Base-by-base conservation (phyloP, 2,329 filamentous ascomycete genomes). In the Aureobasidium sp. region DNA sequence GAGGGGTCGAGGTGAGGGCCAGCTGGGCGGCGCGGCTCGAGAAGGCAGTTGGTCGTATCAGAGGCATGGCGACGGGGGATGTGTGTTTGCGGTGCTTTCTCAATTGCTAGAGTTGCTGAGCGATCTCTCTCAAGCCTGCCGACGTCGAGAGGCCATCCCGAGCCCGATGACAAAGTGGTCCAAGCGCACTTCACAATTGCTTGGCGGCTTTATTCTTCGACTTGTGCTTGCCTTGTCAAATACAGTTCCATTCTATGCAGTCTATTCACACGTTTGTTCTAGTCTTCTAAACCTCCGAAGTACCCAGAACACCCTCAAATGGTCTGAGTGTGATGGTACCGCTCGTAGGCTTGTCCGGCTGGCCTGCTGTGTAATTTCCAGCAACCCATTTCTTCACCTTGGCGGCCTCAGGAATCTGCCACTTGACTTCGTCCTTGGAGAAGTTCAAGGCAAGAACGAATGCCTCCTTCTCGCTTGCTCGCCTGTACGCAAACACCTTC, bases 401-500 rank as follows among this genome's bases (percentile, higher is more conserved):
- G 17, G 73, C 69, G 17, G 64, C 62, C 8, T 64, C 66, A 1
- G 75, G 74, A 7, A 76, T 64, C 35, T 67, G 66, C 65, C 76
- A 71, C 57, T 72, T 65, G 12, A 71, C 66, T 4, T 67, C 66
- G 33, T 69, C 63, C 24, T 65, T 67, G 9, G 70, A 70, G 62
- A 75, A 73, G 64, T 75, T 75, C 52, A 75, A 62, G 19, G 72
- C 71, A 9, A 68, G 66, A 52, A 73, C 65, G 61, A 72, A 74
- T 15, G 68, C 69, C 60, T 70, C 67, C 14, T 67, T 58, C 33
- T 66, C 62, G 31, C 68, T 67, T 15, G 64, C 63, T 12, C 70
- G 64, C 60, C 67, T 69, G 63, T 74, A 79, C 12, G 74, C 68
- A 62, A 90, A 91, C 68, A 90, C 77, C 63, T 75, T 67, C 68